Evolutionary conservation across 1,284 basidiomycete species (phyloP).

Genomic region (Mycosarcoma maydis): DNA sequence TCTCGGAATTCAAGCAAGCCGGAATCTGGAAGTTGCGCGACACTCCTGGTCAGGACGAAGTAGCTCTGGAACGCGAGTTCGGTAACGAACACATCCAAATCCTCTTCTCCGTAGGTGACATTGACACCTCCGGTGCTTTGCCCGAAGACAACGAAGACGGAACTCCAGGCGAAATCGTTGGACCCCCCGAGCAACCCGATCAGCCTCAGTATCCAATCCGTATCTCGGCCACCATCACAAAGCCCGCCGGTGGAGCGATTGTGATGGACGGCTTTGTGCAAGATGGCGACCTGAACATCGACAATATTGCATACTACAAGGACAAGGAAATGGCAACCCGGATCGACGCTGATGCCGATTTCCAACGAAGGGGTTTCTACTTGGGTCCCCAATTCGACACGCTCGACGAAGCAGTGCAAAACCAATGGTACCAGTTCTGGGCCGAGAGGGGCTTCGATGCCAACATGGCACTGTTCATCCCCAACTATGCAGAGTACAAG

Average conservation of each 20-base stretch:
- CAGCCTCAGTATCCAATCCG: constrained; percentile 74
- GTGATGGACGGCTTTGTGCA: constrained; percentile 68
- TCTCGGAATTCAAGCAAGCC: constrained; percentile 78
- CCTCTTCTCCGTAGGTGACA: constrained; percentile 62
- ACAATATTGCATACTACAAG: constrained; percentile 87
- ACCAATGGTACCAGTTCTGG: constrained; percentile 83
- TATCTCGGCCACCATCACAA: constrained; percentile 82
- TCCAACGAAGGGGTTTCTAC: constrained; percentile 88
- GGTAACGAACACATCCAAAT: constrained; percentile 78
- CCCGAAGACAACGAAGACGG: constrained; percentile 68
- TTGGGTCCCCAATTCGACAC: constrained; percentile 94
- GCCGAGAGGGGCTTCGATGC: constrained; percentile 88
- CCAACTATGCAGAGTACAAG: constrained; percentile 66
- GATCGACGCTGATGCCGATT: constrained; percentile 87
- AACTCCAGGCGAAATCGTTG: constrained; percentile 63
- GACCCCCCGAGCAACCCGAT: constrained; percentile 50
- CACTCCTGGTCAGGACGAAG: constrained; percentile 80
- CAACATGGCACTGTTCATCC: constrained; percentile 72
- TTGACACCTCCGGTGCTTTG: constrained; percentile 52
- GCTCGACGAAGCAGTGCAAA: constrained; percentile 85
- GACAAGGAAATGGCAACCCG: constrained; percentile 79
- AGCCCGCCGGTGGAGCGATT: constrained; percentile 71
- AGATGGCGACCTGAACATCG: constrained; percentile 82
- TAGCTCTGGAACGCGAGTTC: constrained; percentile 81
- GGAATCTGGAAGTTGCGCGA: constrained; percentile 85